Evolutionary conservation across 805 yeast genomes (phyloP).

Genomic region (Metschnikowia koreensis): DNA sequence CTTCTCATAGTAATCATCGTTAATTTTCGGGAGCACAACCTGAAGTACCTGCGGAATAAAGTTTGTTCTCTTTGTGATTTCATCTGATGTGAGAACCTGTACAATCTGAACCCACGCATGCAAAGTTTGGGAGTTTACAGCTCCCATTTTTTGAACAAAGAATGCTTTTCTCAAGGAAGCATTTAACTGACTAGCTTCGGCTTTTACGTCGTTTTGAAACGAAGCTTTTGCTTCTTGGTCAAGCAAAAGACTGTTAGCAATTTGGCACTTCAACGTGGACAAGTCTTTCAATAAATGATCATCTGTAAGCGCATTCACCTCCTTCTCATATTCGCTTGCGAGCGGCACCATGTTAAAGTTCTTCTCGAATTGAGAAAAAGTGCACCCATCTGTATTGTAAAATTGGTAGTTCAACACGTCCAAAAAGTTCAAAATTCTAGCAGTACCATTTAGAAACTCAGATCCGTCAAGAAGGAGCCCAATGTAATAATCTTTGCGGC

Average conservation of each 20-base stretch:
- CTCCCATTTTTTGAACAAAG: slow-evolving; percentile 46
- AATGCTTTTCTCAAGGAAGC: slow-evolving; percentile 45
- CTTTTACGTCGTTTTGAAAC: slow-evolving; percentile 27
- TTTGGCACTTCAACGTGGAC: slow-evolving; percentile 22
- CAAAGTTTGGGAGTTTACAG: slow-evolving; percentile 57
- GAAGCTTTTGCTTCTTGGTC: slow-evolving; percentile 21
- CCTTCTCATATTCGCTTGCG: slow-evolving; percentile 32
- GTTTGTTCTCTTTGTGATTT: slow-evolving; percentile 34
- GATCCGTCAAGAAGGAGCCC: slow-evolving; percentile 50
- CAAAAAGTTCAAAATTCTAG: slow-evolving; percentile 65
- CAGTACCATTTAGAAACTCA: slow-evolving; percentile 55
- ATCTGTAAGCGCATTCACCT: background rate
- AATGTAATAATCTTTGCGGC: slow-evolving; percentile 53
- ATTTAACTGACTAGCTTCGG: slow-evolving; percentile 28
- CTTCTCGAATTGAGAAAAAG: slow-evolving; percentile 26
- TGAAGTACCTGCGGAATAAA: slow-evolving; percentile 79
- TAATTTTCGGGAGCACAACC: slow-evolving; percentile 69
- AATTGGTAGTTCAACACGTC: slow-evolving; percentile 61
- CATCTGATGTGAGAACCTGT: slow-evolving; percentile 68
- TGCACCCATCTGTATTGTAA: slow-evolving; percentile 42
- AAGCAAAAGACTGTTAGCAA: slow-evolving; percentile 14
- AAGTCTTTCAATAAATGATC: slow-evolving; percentile 24
- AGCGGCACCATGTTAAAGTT: slow-evolving; percentile 34
- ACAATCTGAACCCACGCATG: slow-evolving; percentile 84
- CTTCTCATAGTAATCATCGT: slow-evolving; percentile 60